Base-by-base conservation (phyloP, 2,329 filamentous ascomycete species). In the Cordyceps farinosa region DNA sequence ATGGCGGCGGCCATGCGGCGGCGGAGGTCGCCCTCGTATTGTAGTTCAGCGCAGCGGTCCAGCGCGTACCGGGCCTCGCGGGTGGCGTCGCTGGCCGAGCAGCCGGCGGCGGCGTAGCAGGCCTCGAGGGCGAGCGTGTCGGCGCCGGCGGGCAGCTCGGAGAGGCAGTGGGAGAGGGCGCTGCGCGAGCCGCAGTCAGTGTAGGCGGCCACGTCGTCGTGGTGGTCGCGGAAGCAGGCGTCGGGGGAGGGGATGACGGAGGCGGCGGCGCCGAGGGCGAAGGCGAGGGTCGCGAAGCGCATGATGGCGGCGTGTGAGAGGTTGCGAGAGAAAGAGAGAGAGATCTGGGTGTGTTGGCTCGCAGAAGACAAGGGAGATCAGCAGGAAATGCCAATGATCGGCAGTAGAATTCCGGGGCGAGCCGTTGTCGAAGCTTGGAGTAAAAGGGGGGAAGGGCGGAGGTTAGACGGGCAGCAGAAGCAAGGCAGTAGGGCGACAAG, bases 101-200 rank as follows among this genome's bases (percentile, higher is more conserved):
- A 79, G 67, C 75, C 77, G 58, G 74, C 71, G 36, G 66, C 61
- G 54, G 67, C 51, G 69, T 75, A 75, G 71, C 77, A 79, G 34
- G 66, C 65, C 66, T 78, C 73, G 63, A 85, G 65, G 54, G 77
- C 73, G 22, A 65, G 60, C 15, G 70, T 57, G 53, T 70, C 67
- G 63, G 74, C 67, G 66, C 70, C 65, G 60, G 68, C 56, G 15
- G 74, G 65, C 36, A 76, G 72, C 40, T 69, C 66, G 10, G 68
- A 65, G 56, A 85, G 73, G 71, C 82, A 85, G 68, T 73, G 64
- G 58, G 72, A 70, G 66, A 84, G 74, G 45, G 76, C 73, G 62
- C 71, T 73, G 63, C 70, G 69, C 68, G 81, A 70, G 53, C 79
- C 81, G 70, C 82, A 84, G 60, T 74, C 73, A 15, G 80, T 74